Conservation (phyloP, 73 alveolate species). For the Paramecium sonneborni region DNA sequence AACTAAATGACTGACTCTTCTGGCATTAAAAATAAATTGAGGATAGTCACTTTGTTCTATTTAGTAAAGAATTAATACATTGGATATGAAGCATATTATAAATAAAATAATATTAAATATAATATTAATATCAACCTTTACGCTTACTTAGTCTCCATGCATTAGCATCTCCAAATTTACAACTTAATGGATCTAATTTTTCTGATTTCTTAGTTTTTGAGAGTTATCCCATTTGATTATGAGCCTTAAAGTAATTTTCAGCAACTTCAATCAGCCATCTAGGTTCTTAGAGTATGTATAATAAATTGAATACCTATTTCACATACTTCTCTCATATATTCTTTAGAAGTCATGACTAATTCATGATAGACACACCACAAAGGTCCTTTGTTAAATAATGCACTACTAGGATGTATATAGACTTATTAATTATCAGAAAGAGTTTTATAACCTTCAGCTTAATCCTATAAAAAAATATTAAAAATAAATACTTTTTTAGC, state of each 20-base stretch:
- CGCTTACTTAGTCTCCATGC: conserved; percentile 99
- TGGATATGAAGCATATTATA: neutral
- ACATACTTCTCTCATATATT: conserved; percentile 98
- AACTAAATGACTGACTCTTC: neutral
- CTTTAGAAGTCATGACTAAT: conserved; percentile 95
- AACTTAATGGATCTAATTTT: conserved; percentile 96
- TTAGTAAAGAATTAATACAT: neutral
- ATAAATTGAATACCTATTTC: conserved; percentile 55
- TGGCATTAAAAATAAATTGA: neutral
- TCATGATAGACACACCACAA: conserved; percentile 98
- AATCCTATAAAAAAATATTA: conserved; percentile 71
- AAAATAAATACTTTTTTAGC: conserved; percentile 74
- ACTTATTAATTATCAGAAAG: conserved; percentile 95
- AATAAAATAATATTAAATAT: neutral
- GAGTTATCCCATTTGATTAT: conserved; percentile 79
- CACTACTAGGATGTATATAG: conserved; percentile 98
- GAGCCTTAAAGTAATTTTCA: conserved; percentile 96
- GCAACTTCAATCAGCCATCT: conserved; percentile 99
- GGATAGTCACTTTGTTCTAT: conserved; percentile 20
- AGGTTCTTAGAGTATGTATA: conserved; percentile 85
- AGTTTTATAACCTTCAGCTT: conserved; percentile 94
- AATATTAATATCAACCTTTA: conserved; percentile 78
- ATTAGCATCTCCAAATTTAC: conserved; percentile 98
- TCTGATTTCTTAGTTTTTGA: conserved; percentile 94
- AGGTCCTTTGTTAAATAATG: conserved; percentile 98